Conservation (phyloP, 73 alveolate genomes). For the Paramecium pentaurelia region DNA sequence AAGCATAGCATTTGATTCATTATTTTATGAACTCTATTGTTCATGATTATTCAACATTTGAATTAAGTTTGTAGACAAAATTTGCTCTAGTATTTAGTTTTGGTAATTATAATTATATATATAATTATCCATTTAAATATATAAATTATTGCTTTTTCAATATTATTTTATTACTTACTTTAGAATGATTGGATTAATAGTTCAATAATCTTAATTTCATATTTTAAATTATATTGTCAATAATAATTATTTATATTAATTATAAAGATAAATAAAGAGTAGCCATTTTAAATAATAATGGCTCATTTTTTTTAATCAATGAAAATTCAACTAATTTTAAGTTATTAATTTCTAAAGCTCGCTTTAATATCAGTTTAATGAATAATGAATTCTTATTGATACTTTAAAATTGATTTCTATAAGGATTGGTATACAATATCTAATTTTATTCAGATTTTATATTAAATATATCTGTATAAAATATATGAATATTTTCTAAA, state of each 20-base stretch:
- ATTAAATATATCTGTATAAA: too few relatives aligned
- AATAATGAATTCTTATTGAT: too few relatives aligned
- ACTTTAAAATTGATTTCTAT: too few relatives aligned
- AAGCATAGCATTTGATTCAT: background rate
- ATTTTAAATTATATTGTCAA: background rate
- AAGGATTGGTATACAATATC: too few relatives aligned
- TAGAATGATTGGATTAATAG: background rate
- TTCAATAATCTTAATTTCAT: background rate
- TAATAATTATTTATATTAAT: background rate
- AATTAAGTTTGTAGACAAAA: background rate
- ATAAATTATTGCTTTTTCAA: background rate
- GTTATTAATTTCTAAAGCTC: background rate
- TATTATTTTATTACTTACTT: background rate
- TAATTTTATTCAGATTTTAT: too few relatives aligned
- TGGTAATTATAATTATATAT: background rate
- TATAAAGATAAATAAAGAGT: background rate
- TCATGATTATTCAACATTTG: background rate
- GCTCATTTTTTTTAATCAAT: background rate
- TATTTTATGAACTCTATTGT: background rate
- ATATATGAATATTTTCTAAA: too few relatives aligned
- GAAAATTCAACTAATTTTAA: conserved; percentile 10
- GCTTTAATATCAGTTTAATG: background rate
- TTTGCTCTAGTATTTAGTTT: background rate
- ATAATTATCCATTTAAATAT: background rate
- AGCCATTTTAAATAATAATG: background rate